Evolutionary conservation across 805 yeast species (phyloP).

Genomic region (Starmerella vaccinii): DNA sequence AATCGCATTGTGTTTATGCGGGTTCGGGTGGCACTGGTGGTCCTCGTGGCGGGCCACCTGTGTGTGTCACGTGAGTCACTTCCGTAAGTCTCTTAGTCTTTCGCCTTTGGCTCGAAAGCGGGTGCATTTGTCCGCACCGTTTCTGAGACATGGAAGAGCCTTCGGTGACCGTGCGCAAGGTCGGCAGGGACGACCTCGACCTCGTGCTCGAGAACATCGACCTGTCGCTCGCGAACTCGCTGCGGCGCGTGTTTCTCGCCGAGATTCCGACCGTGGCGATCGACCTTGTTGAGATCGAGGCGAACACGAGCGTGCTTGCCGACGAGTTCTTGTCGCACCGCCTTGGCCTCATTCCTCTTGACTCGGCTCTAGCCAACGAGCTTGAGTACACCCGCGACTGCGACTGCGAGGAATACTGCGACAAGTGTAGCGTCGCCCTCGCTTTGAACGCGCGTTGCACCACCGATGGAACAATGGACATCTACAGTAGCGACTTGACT

Average conservation of each 20-base stretch:
- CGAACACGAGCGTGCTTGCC: conserved; percentile 87
- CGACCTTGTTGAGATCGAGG: conserved; percentile 88
- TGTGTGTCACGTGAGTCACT: no score
- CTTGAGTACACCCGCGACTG: conserved; percentile 88
- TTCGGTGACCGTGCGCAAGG: conserved; percentile 76
- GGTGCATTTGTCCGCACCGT: neutral
- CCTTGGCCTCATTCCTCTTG: conserved; percentile 82
- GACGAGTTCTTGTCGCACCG: conserved; percentile 95
- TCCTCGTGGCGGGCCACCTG: no score
- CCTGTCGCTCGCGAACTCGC: conserved; percentile 79
- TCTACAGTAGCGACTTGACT: conserved; percentile 72
- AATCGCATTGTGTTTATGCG: no score
- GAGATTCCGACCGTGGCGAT: conserved; percentile 98
- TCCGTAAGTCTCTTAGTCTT: neutral
- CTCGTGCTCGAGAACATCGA: conserved; percentile 81
- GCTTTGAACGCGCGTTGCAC: conserved; percentile 82
- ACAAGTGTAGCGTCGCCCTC: conserved; percentile 82
- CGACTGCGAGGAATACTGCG: conserved; percentile 96
- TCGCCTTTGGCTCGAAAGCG: no score
- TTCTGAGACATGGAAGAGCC: conserved; percentile 36
- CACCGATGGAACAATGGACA: conserved; percentile 75
- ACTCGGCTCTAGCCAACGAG: conserved; percentile 71
- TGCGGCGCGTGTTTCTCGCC: conserved; percentile 84
- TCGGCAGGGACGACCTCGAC: conserved; percentile 80
- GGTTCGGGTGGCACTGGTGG: no score